Conservation (phyloP, 768 basidiomycete genomes). For the Chalciporus sphaerocephalus region DNA sequence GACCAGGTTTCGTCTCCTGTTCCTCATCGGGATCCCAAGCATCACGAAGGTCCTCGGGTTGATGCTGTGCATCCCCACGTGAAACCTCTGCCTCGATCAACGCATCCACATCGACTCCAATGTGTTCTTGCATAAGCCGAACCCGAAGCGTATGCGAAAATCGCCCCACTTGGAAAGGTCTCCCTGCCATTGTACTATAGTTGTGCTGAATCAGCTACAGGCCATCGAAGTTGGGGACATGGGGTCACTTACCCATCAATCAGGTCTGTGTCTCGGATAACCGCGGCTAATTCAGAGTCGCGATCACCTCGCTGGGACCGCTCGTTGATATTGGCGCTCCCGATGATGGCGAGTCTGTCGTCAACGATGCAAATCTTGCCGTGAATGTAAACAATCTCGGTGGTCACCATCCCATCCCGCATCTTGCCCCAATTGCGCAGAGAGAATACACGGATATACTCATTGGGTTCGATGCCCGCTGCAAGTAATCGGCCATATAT, state of each 20-base stretch:
- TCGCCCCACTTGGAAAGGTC: conserved; percentile 91
- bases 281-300: conserved; percentile 90
- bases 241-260: conserved; percentile 70
- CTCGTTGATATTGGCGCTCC: conserved; percentile 97
- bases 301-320: conserved; percentile 93
- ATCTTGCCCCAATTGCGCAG: conserved; percentile 93
- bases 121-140: conserved; percentile 93
- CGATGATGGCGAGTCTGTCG: conserved; percentile 90
- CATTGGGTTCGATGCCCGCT: conserved; percentile 91
- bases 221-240: not conserved
- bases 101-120: conserved; percentile 91
- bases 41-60: conserved; percentile 48
- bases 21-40: conserved; percentile 73
- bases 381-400: conserved; percentile 93
- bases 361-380: conserved; percentile 76
- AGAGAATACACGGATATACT: conserved; percentile 88
- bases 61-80: conserved; percentile 40
- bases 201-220: conserved; percentile 2
- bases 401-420: conserved; percentile 75
- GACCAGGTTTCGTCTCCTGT: conserved; percentile 45
- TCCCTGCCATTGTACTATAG: conserved; percentile 84
- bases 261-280: conserved; percentile 96
- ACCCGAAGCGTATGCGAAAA: conserved; percentile 94
- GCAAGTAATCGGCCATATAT: conserved; percentile 83
- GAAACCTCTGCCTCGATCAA: conserved; percentile 72